These are phyloP conservation scores for Yamadazyma conglobata DNA, from an alignment of 1,139 yeast genomes.

Conservation along the genomic window DNA sequence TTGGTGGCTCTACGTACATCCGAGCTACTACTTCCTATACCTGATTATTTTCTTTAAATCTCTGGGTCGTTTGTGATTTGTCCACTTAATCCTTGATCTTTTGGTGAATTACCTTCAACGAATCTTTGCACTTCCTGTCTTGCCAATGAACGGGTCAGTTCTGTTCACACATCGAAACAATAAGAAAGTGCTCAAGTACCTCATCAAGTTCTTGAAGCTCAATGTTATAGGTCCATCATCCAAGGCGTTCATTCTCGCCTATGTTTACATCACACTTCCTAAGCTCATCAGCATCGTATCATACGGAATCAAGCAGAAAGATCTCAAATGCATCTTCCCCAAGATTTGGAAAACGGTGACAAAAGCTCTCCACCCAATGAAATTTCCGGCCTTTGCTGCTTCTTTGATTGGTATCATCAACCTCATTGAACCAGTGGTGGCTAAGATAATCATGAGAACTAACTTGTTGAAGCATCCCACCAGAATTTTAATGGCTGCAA, in stretches of 20 bases:
- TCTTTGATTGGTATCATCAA: conserved; percentile 29
- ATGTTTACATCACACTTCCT: conserved; percentile 32
- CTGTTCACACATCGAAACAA: conserved; percentile 5
- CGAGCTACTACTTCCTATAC: too few relatives aligned
- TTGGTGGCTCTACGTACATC: too few relatives aligned
- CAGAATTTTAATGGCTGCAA: conserved; percentile 25
- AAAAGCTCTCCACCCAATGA: conserved; percentile 27
- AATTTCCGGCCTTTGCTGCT: conserved; percentile 33
- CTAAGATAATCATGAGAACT: conserved; percentile 14
- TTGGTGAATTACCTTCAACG: too few relatives aligned
- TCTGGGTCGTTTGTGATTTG: too few relatives aligned
- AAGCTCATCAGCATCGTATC: conserved; percentile 21
- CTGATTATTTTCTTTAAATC: too few relatives aligned
- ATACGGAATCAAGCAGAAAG: conserved; percentile 17
- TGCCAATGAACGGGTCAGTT: conserved; percentile 1
- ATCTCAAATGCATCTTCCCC: conserved; percentile 16
- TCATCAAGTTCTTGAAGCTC: conserved; percentile 7
- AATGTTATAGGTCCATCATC: conserved; percentile 24
- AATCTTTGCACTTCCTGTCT: too few relatives aligned
- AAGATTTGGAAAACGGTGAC: conserved; percentile 16
- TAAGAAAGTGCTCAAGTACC: conserved; percentile 4
- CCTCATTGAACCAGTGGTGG: conserved; percentile 31
- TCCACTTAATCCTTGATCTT: too few relatives aligned
- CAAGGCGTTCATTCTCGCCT: conserved; percentile 33
- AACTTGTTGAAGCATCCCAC: conserved; percentile 15